Base-by-base conservation (phyloP, 2,329 filamentous ascomycete genomes). In the Cladosporium sphaerospermum region DNA sequence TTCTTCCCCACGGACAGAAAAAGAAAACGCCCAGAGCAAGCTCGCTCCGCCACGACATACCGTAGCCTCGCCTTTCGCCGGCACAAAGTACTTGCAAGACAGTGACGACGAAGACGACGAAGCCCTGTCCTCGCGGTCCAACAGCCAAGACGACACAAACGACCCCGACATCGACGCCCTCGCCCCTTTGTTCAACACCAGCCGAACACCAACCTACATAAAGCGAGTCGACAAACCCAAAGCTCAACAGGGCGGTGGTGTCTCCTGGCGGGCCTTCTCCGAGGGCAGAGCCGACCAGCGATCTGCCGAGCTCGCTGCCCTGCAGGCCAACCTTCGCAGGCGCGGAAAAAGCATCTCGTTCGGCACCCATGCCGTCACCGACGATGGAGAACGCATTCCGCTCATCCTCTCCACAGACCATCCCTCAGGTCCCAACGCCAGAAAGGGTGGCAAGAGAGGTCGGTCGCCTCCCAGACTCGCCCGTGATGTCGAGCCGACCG, bases 221-320 rank as follows among this genome's bases (percentile, higher is more conserved):
- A 63, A 62, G 54, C 56, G 63, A 13, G 62, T 66, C 23, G 64
- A 67, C 58, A 67, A 66, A 55, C 59, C 59, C 36, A 67, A 36
- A 36, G 56, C 61, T 37, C 48, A 55, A 33, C 57, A 62, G 59
- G 65, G 65, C 34, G 59, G 57, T 23, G 64, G 65, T 43, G 61
- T 68, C 43, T 68, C 65, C 56, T 68, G 65, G 65, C 61, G 64
- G 56, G 64, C 65, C 45, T 67, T 68, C 58, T 67, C 65, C 33
- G 62, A 62, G 37, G 59, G 62, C 32, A 58, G 64, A 55, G 56
- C 60, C 45, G 65, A 67, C 49, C 65, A 67, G 54, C 59, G 63
- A 34, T 58, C 56, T 47, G 60, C 62, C 53, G 65, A 68, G 60
- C 56, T 68, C 58, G 64, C 66, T 51, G 61, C 63, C 56, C 60